Base-by-base conservation (phyloP, 1,284 basidiomycete genomes). In the Vanrija humicola region DNA sequence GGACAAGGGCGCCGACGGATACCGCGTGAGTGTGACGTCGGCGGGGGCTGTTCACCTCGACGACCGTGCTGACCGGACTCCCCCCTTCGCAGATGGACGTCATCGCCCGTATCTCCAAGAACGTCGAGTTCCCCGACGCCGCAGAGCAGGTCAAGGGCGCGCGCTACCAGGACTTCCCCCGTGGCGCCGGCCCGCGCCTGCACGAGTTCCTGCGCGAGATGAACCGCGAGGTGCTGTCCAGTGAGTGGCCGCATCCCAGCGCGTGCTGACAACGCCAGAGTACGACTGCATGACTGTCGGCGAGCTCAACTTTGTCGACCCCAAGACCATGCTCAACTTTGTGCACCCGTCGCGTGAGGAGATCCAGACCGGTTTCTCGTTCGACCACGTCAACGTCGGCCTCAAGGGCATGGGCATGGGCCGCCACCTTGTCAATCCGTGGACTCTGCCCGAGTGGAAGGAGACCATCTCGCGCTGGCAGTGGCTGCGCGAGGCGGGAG, bases 161-260 rank as follows among this genome's bases (percentile, higher is more conserved):
- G 28, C 72, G 79, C 44, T 84, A 80, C 60, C 87, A 89, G 66
- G 87, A 45, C 7, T 51, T 80, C 81, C 6, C 85, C 82, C 3
- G 79, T 77, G 48, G 81, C 18, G 86, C 86, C 62, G 84, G 86
- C 1, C 85, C 85, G 6, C 76, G 78, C 9, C 83, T 88, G 2
- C 85, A 87, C 66, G 82, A 86, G 74, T 86, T 87, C 10, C 83
- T 88, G 2, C 85, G 87, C 60, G 83, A 86, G 74, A 86, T 87
- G 85, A 71, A 83, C 55, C 53, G 64, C 26, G 78, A 83, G 64
- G 83, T 86, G 3, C 77, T 86, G 21, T n/a, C 28, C 7, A 28
- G 28, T 28, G 28, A 28, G 28, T 28, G 10, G 28, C 28, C 21
- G 26, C 26, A 26, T 5, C 28, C 28, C 28, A 28, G 28, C 7